Evolutionary conservation across 768 basidiomycete species (phyloP).

Genomic region (Terana coerulea): DNA sequence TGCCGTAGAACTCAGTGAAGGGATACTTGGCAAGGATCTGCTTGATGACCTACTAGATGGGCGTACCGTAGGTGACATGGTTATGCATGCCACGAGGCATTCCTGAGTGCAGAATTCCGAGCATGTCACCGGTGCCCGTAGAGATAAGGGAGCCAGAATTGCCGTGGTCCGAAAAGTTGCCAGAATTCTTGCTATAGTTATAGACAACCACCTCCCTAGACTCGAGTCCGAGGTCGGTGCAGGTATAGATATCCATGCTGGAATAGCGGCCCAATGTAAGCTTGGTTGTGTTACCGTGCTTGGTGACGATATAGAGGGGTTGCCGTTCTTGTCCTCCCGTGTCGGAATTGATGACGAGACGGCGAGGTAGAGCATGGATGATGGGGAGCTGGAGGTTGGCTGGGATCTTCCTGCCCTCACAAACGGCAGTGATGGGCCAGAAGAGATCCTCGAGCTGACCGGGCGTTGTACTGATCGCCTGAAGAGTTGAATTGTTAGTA

Average conservation of each 20-base stretch:
- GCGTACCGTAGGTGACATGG: no score
- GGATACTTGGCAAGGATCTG: no score
- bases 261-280: slow-evolving; percentile 36
- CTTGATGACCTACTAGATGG: no score
- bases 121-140: no score
- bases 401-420: slow-evolving; percentile 32
- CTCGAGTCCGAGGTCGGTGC: slow-evolving; percentile 19
- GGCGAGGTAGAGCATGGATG: slow-evolving; percentile 18
- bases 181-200: no score
- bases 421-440: slow-evolving; percentile 11
- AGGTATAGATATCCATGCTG: slow-evolving; percentile 30
- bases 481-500: slow-evolving; percentile 22
- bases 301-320: slow-evolving; percentile 30
- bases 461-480: slow-evolving; percentile 29
- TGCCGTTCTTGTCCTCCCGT: slow-evolving; percentile 27
- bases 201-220: slow-evolving; percentile 33
- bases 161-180: no score
- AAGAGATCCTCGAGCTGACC: slow-evolving; percentile 22
- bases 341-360: slow-evolving; percentile 28
- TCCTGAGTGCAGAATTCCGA: no score
- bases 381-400: slow-evolving; percentile 28
- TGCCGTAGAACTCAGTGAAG: no score
- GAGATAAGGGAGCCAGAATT: no score
- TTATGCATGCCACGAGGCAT: no score
- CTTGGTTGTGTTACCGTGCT: slow-evolving; percentile 33